Percentiles rank a stretch among this genome's conserved stretches.
Conservation (phyloP, 1,139 yeast genomes). For the Candida sanyaensis region DNA sequence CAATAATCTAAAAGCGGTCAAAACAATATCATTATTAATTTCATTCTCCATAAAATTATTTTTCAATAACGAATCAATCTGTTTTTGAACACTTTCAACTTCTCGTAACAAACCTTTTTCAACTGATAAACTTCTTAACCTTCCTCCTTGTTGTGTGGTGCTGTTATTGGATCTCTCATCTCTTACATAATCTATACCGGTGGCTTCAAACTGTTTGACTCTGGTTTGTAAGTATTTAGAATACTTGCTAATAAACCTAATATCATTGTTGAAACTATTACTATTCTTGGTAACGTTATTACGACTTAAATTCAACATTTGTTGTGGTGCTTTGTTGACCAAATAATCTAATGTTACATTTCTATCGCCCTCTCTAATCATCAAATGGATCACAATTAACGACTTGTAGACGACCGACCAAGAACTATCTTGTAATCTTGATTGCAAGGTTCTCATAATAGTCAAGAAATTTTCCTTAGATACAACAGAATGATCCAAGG, state of each 20-base stretch:
- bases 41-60: slow-evolving; percentile 77
- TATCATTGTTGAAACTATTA: slow-evolving; percentile 46
- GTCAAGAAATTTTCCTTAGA: slow-evolving; percentile 65
- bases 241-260: slow-evolving; percentile 66
- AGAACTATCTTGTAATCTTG: slow-evolving; percentile 70
- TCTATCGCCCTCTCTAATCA: slow-evolving; percentile 89
- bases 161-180: slow-evolving; percentile 57
- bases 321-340: slow-evolving; percentile 49
- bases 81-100: slow-evolving; percentile 80
- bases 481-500: slow-evolving; percentile 36
- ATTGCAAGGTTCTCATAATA: slow-evolving; percentile 63
- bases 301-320: slow-evolving; percentile 53
- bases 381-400: slow-evolving; percentile 79
- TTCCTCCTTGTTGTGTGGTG: slow-evolving; percentile 54
- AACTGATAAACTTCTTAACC: slow-evolving; percentile 62
- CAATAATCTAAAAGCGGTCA: slow-evolving; percentile 82
- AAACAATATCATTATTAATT: slow-evolving; percentile 76
- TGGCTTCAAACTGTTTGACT: slow-evolving; percentile 65
- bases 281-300: slow-evolving; percentile 29
- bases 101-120: slow-evolving; percentile 86
- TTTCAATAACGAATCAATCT: slow-evolving; percentile 71
- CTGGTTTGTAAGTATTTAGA: slow-evolving; percentile 69
- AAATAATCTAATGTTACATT: slow-evolving; percentile 70
- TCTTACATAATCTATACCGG: slow-evolving; percentile 76
- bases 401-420: slow-evolving; percentile 93